Evolutionary conservation across 345 rosid species (phyloP).

Genomic region (Bruguiera gymnorhiza): DNA sequence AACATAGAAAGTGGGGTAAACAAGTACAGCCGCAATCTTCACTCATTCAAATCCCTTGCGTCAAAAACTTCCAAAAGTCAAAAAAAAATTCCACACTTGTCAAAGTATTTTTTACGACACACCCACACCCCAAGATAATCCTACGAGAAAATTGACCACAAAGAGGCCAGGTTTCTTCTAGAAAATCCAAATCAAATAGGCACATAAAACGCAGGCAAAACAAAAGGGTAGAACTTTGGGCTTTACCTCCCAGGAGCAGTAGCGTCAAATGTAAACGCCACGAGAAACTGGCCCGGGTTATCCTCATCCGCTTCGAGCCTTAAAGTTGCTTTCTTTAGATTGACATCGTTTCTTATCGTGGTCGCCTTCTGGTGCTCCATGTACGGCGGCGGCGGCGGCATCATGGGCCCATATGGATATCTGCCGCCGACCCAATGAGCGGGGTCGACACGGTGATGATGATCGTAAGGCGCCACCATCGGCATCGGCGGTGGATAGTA

Average conservation of each 20-base stretch:
- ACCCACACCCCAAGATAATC: no score
- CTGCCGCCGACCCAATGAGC: conserved; percentile 33
- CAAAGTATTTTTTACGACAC: no score
- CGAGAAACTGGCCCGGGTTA: conserved; percentile 63
- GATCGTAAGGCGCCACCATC: conserved; percentile 54
- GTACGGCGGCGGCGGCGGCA: conserved; percentile 50
- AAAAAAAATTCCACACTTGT: no score
- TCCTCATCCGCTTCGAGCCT: conserved; percentile 63
- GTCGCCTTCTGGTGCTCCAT: conserved; percentile 93
- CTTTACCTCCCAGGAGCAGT: conserved; percentile 77
- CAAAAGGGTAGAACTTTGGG: not conserved
- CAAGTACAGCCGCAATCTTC: no score
- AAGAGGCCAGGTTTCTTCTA: no score
- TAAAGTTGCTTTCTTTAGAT: conserved; percentile 82
- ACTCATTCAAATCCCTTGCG: no score
- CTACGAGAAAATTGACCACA: no score
- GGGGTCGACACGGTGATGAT: conserved; percentile 40
- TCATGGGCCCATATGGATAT: conserved; percentile 29
- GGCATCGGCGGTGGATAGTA: conserved; percentile 57
- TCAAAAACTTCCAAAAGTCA: no score
- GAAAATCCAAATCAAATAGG: no score
- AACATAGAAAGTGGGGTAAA: no score
- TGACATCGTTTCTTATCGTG: conserved; percentile 76
- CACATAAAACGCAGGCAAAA: not conserved
- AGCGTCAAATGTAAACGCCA: conserved; percentile 95